phyloP scores from a whole-genome alignment of 495 filamentous ascomycete species.

The Aspergillus heteromorphus region DNA sequence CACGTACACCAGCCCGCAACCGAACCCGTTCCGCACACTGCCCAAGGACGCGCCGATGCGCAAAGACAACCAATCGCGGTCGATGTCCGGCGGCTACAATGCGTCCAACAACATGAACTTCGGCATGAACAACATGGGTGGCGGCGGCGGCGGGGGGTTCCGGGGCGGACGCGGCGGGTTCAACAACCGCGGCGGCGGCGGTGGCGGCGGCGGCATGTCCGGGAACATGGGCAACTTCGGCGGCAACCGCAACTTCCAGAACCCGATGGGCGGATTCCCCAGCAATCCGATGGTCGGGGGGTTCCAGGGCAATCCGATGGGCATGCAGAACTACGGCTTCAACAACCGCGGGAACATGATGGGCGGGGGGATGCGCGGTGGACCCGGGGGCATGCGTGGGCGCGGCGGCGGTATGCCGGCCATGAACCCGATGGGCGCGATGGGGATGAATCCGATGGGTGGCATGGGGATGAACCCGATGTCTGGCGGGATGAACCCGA shows the following conservation, averaged over 20 bases:
- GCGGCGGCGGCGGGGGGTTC: slow-evolving; percentile 44
- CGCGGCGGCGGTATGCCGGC: slow-evolving; percentile 54
- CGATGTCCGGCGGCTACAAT: slow-evolving; percentile 24
- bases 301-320: slow-evolving; percentile 50
- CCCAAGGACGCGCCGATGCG: slow-evolving; percentile 86
- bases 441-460: slow-evolving; percentile 47
- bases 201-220: too few species aligned
- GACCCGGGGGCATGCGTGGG: slow-evolving; percentile 63
- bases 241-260: slow-evolving; percentile 50
- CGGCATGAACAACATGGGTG: slow-evolving; percentile 32
- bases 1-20: slow-evolving; percentile 67
- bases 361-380: slow-evolving; percentile 66
- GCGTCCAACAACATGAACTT: slow-evolving; percentile 26
- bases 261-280: slow-evolving; percentile 51
- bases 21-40: slow-evolving; percentile 85
- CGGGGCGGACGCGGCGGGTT: slow-evolving; percentile 45
- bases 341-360: slow-evolving; percentile 61
- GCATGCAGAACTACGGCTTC: slow-evolving; percentile 56
- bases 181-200: slow-evolving; percentile 37
- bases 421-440: slow-evolving; percentile 52
- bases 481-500: slow-evolving; percentile 47
- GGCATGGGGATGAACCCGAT: slow-evolving; percentile 62
- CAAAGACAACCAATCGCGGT: slow-evolving; percentile 51
- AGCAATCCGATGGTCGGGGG: slow-evolving; percentile 60
- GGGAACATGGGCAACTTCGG: slow-evolving; percentile 31